Base-by-base conservation (phyloP, 129 eudicot genomes). In the Glebionis coronaria region DNA sequence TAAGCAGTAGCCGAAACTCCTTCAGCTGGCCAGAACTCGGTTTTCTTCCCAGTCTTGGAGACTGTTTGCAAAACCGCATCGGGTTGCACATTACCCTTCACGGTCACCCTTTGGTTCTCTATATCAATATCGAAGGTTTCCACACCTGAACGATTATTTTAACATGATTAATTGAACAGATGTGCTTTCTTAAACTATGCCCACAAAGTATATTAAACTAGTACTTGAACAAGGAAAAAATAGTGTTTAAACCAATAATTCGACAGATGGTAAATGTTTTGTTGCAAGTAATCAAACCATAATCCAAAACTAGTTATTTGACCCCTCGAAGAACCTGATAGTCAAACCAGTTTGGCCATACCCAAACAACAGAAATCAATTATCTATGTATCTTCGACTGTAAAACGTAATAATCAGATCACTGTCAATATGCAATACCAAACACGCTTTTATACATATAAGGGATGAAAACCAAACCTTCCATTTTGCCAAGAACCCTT, bases 401-500 rank as follows among this genome's bases (percentile, higher is more conserved):
- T 6, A 35, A 35, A 35, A 0, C 42, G 42, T 35, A 35, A 35
- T 35, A 35, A 8, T 53, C 27, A 64, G 40, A 46, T 35, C 42
- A 35, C 42, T 35, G 42, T 35, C 10, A 8, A 35, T 35, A 35
- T 35, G 42, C 10, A 35, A 35, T 35, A 35, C 42, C 42, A 35
- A 35, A 35, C 8, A 35, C 1, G 10, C 9, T 35, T 35, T 35
- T 35, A 35, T 52, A 19, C 6, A 44, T 11, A 9, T n/a, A 18
- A 56, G 40, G 23, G 74, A 67, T 27, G 45, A 25, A 63, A 46
- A 38, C 73, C 87, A 42, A 57, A 91, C 97, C 97, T 79, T 91
- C 97, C 97, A 91, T 84, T 79, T 85, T 91, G 71, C 93, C 90
- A 44, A 91, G 75, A 69, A 91, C 95, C 82, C 95, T 76, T 78